A percentile compares a stretch with the other conserved stretches of the same genome.
These are phyloP conservation scores for Rhynchosporium secalis DNA, from an alignment of 2,329 filamentous ascomycete genomes.

Conservation along the genomic window DNA sequence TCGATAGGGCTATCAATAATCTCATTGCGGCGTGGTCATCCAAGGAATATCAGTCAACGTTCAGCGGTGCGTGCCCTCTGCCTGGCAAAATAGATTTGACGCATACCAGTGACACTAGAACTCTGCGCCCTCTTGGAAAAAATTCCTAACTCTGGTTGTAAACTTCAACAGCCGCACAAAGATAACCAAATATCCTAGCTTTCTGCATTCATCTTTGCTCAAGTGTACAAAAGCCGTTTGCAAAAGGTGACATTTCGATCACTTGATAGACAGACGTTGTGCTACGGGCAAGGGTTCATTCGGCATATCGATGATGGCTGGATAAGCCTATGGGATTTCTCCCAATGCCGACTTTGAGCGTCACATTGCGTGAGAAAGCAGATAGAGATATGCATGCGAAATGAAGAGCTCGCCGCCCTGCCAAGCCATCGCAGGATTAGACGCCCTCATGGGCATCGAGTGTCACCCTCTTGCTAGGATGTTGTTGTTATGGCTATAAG, in stretches of 20 bases:
- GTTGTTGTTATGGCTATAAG: slow-evolving; percentile 2
- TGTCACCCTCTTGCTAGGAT: slow-evolving; percentile 3
- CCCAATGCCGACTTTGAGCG: neutral
- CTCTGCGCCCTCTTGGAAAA: too few relatives aligned
- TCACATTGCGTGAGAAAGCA: neutral
- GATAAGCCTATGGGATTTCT: slow-evolving; percentile 5
- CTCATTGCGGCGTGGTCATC: too few relatives aligned
- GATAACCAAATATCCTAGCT: neutral
- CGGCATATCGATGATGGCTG: neutral
- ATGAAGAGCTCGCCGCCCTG: slow-evolving; percentile 3
- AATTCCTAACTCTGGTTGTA: neutral
- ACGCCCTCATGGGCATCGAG: neutral
- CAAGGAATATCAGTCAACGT: too few relatives aligned
- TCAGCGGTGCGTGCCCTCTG: too few relatives aligned
- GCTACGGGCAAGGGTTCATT: neutral
- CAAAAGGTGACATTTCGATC: neutral
- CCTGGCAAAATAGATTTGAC: too few relatives aligned
- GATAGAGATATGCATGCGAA: neutral
- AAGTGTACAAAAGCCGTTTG: slow-evolving; percentile 5
- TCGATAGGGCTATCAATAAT: neutral
- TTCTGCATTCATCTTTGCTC: neutral
- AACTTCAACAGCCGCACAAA: neutral
- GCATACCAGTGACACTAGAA: too few relatives aligned
- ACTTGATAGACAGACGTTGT: slow-evolving; percentile 6
- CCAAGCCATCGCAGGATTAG: neutral